Evolutionary conservation across 2,329 filamentous ascomycete genomes (phyloP), one percentile per base, ranked within the genome.

Genomic region (Neonectria hederae): DNA sequence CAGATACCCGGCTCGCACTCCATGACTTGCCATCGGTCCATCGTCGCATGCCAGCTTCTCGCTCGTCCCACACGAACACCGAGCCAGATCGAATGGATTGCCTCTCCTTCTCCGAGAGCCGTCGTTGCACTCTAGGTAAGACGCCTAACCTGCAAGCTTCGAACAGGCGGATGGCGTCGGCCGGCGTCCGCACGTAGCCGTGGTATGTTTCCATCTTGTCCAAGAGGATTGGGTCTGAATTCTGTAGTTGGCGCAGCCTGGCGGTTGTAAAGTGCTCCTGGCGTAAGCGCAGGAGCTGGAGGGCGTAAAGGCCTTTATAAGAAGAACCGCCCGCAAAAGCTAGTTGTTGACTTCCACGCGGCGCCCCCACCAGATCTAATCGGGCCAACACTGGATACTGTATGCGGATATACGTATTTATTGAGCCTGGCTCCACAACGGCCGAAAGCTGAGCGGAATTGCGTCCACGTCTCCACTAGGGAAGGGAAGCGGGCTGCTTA

Each of bases 21-120:
- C 96, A 99, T 38, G 95, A 98, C 79, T 99, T 99, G 61, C 96
- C 96, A 74, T 99, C 96, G 0, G 96, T 99, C 96, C 96, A 99
- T 79, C 96, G 86, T 75, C 96, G 88, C 96, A 99, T 99, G 70
- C 96, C 96, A 11, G 96, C 96, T 83, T 99, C 96, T 72, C 95
- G 86, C 83, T 99, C 96, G 79, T 99, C 96, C 96, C 96, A 99
- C n/a, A 99, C 96, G 75, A 98, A 99, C 4, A 99, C 95, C 0
- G 96, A 99, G 46, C 96, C 96, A 1, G 95, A 97, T 75, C 93
- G 91, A 78, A 99, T 99, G 4, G 93, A 93, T 77, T 97, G 94
- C 66, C 96, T 89, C 82, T 99, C 96, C 82, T 98, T 98, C 80
- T 99, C 96, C 3, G 96, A 98, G 64, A 97, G 82, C 73, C 96